Conservation (phyloP, 2,329 filamentous ascomycete genomes). For the Meredithiella fracta region DNA sequence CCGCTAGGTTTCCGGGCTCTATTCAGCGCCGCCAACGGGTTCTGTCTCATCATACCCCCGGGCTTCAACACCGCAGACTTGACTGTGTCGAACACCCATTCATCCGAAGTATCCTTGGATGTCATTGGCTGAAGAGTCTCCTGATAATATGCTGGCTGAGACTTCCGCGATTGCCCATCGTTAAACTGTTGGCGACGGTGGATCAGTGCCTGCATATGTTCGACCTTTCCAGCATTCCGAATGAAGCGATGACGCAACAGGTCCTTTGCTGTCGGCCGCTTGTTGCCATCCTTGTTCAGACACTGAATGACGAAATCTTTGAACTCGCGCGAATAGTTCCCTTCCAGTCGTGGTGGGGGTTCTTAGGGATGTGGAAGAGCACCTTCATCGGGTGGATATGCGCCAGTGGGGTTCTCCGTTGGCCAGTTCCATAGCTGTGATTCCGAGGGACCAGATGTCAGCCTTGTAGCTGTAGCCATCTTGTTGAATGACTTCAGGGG, state of each 20-base stretch:
- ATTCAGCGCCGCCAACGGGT: constrained; percentile 1
- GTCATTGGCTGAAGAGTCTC: constrained; percentile 68
- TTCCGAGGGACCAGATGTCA: constrained; percentile 84
- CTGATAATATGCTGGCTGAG: constrained; percentile 74
- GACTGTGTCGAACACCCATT: constrained; percentile 92
- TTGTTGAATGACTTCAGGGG: constrained; percentile 84
- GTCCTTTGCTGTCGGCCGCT: constrained; percentile 69
- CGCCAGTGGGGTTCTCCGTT: constrained; percentile 75
- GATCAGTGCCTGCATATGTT: constrained; percentile 74
- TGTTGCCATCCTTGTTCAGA: constrained; percentile 79
- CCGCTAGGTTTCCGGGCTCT: constrained; percentile 5
- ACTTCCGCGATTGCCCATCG: constrained; percentile 49
- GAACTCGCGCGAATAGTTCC: constrained; percentile 75
- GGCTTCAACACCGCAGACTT: constrained; percentile 41
- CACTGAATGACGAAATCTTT: constrained; percentile 87
- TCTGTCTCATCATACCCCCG: constrained; percentile 3
- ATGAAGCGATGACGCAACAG: constrained; percentile 81
- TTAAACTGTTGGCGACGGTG: constrained; percentile 71
- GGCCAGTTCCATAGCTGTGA: constrained; percentile 80
- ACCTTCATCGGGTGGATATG: constrained; percentile 88
- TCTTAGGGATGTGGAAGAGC: constrained; percentile 79
- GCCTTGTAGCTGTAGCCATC: constrained; percentile 72
- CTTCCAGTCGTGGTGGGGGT: constrained; percentile 72
- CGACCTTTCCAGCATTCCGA: constrained; percentile 68
- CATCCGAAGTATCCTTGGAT: constrained; percentile 54